Evolutionary conservation across 2,329 filamentous ascomycete species (phyloP), one percentile per base, ranked within the genome.

Genomic region (Aspergillus brasiliensis): DNA sequence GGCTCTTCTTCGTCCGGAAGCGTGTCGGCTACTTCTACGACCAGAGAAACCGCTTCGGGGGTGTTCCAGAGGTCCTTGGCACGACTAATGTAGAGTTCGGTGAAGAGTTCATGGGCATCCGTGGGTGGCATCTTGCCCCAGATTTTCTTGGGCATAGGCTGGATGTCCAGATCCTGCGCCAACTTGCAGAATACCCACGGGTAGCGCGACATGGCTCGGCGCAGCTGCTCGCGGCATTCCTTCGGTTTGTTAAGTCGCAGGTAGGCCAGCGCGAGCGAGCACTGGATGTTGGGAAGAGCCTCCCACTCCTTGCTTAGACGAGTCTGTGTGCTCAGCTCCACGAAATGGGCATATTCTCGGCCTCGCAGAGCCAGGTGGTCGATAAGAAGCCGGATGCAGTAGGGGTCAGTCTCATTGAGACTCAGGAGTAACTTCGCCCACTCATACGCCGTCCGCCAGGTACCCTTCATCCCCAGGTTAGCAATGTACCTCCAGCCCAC

Each of bases 371-470:
- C 92, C 56, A 97, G 83, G 64, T 92, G 86, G 71, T 97, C 94
- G 51, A 97, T 86, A 63, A 92, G 84, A 57, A 97, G 85, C 61
- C 88, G 84, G 70, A 97, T 86, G 49, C 87, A 91, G 69, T 97
- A 97, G 0, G 92, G 92, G 71, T 99, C 95, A 3, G 82, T 79
- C 3, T 87, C 87, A 66, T 92, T 86, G 60, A 98, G 77, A 59
- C 88, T 86, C 28, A 96, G 82, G 8, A 97, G 81, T 5, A 98
- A 78, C 77, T 95, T 97, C 6, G 91, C 86, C 93, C 95, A 99
- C 75, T 98, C 95, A 51, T 96, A 87, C 0, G 92, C 92, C 0
- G 95, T 98, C 49, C 92, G 85, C 82, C 92, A 97, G 1, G 94
- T 97, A n/a, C 93, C 92, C 68, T 96, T 94, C 77, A 92, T 88